phyloP scores from a whole-genome alignment of 306 rosid species.

The Chamaecrista fasciculata region DNA sequence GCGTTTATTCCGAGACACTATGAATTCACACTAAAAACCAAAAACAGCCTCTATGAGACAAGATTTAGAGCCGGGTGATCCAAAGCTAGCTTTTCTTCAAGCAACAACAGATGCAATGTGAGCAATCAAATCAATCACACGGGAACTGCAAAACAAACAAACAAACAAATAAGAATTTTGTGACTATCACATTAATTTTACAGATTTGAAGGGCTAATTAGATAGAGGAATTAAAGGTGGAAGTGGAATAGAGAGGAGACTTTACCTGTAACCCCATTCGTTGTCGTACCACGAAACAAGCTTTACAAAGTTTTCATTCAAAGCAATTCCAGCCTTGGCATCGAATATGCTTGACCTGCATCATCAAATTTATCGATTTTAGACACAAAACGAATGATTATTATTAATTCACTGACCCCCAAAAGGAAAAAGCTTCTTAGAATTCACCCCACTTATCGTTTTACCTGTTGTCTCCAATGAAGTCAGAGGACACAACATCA shows the following conservation, averaged over 20 bases:
- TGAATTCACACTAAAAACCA: background rate
- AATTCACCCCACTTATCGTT: background rate
- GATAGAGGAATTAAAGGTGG: too few relatives aligned
- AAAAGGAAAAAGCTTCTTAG: background rate
- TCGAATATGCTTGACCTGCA: conserved; percentile 96
- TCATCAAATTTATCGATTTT: too few relatives aligned
- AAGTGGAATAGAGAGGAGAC: too few relatives aligned
- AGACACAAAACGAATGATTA: too few relatives aligned
- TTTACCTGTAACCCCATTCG: conserved; percentile 93
- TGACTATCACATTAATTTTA: background rate
- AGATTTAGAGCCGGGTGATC: conserved; percentile 26
- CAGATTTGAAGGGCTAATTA: background rate
- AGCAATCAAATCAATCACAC: conserved; percentile 83
- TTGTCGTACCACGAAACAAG: conserved; percentile 91
- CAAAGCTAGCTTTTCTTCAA: conserved; percentile 32
- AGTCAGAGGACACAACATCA: conserved; percentile 84
- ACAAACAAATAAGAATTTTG: background rate
- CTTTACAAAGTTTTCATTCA: conserved; percentile 70
- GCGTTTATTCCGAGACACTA: conserved; percentile 26
- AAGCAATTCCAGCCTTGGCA: conserved; percentile 96
- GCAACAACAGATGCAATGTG: conserved; percentile 62
- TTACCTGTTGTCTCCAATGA: conserved; percentile 91
- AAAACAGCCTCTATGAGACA: conserved; percentile 18
- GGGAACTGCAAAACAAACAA: conserved; percentile 54
- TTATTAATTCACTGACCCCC: too few relatives aligned